Conservation (phyloP, 352 stramenopile species). For the Phytopythium helicoides region DNA sequence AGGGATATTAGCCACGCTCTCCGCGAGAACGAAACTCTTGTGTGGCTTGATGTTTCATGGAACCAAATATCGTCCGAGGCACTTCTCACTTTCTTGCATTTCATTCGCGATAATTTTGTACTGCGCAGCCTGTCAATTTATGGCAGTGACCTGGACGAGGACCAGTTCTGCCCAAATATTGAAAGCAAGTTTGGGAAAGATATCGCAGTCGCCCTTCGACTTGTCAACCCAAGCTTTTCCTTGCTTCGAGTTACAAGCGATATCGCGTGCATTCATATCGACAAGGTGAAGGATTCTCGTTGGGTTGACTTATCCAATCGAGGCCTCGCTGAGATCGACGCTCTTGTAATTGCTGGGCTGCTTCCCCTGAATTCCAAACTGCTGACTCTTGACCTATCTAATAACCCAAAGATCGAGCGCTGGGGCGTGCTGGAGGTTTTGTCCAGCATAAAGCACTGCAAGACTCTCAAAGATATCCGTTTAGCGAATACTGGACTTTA, state of each 20-base stretch:
- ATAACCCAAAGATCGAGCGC: conserved; percentile 50
- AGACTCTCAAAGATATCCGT: conserved; percentile 49
- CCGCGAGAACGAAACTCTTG: conserved; percentile 70
- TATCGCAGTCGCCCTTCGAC: conserved; percentile 43
- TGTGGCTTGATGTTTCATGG: conserved; percentile 61
- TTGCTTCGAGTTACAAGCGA: conserved; percentile 36
- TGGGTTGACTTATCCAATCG: conserved; percentile 42
- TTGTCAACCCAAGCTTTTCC: conserved; percentile 53
- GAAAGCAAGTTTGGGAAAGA: conserved; percentile 48
- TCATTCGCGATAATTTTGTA: conserved; percentile 57
- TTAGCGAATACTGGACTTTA: conserved; percentile 58
- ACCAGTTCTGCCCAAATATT: conserved; percentile 51
- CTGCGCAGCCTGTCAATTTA: conserved; percentile 47
- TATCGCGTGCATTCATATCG: conserved; percentile 43
- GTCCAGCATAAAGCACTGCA: conserved; percentile 44
- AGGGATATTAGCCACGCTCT: conserved; percentile 39
- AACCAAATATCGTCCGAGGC: conserved; percentile 50
- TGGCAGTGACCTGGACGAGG: conserved; percentile 48
- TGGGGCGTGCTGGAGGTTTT: conserved; percentile 55
- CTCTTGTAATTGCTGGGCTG: conserved; percentile 54
- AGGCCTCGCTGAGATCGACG: conserved; percentile 56
- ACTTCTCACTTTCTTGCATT: conserved; percentile 37
- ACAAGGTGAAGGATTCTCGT: conserved; percentile 60
- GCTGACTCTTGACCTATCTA: conserved; percentile 61
- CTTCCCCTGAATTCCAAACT: conserved; percentile 52